Evolutionary conservation across 2,329 filamentous ascomycete species (phyloP).

Genomic region (Talaromyces rugulosus): DNA sequence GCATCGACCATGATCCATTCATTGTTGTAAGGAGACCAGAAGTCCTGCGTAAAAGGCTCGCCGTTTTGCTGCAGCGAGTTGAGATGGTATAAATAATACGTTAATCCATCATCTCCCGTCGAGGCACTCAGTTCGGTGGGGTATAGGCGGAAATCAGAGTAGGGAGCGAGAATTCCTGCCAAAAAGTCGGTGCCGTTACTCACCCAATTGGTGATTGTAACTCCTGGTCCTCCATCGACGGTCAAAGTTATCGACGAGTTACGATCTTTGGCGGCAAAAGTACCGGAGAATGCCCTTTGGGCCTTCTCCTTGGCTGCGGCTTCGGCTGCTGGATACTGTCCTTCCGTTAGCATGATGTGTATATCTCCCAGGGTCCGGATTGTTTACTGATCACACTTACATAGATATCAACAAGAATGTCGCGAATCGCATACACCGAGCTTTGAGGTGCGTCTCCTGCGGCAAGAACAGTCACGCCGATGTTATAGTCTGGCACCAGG

Average conservation of each 20-base stretch:
- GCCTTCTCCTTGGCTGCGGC: background rate
- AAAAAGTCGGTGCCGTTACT: slow-evolving; percentile 4
- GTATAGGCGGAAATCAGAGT: slow-evolving; percentile 3
- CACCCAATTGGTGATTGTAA: background rate
- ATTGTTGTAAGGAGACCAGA: background rate
- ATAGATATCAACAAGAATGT: slow-evolving; percentile 1
- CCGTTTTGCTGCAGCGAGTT: background rate
- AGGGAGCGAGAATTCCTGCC: background rate
- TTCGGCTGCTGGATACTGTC: slow-evolving; percentile 2
- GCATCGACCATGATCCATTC: slow-evolving; percentile 1
- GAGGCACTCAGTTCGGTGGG: background rate
- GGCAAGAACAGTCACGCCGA: background rate
- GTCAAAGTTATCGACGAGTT: slow-evolving; percentile 3
- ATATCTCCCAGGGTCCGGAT: background rate
- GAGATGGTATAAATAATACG: background rate
- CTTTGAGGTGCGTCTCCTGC: background rate
- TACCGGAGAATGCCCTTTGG: background rate
- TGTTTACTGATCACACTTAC: background rate
- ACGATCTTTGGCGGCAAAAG: background rate
- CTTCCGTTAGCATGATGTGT: background rate
- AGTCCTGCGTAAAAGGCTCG: slow-evolving; percentile 1
- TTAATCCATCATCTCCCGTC: background rate
- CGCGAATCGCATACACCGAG: background rate
- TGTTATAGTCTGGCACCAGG: background rate
- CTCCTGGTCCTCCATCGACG: background rate